A percentile compares a stretch with the other conserved stretches of the same genome.
These are phyloP conservation scores for Agarophyton chilense DNA, from an alignment of 23 red algal genomes.

Conservation along the genomic window DNA sequence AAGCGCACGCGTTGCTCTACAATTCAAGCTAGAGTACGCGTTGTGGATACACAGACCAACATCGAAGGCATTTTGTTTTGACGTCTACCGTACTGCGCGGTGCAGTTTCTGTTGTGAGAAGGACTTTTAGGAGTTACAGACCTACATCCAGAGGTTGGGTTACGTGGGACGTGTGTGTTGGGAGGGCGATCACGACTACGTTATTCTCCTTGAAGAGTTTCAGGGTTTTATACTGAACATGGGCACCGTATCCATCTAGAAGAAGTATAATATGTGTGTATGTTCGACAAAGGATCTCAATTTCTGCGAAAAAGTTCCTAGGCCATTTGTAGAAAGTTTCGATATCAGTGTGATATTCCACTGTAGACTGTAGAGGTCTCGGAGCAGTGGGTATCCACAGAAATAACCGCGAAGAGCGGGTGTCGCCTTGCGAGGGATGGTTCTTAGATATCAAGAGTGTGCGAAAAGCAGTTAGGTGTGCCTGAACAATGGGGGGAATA, in stretches of 20 bases:
- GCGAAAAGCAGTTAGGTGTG: too few relatives aligned
- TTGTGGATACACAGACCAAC: neutral
- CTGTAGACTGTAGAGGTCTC: too few relatives aligned
- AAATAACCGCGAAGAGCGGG: too few relatives aligned
- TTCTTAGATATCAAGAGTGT: too few relatives aligned
- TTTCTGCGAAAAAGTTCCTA: conserved; percentile 37
- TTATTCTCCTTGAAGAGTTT: conserved; percentile 14
- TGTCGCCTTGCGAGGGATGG: too few relatives aligned
- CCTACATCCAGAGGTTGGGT: conserved; percentile 29
- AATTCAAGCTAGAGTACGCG: neutral
- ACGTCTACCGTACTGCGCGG: neutral
- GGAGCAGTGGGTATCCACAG: too few relatives aligned
- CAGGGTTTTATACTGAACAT: conserved; percentile 39
- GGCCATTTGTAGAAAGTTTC: conserved; percentile 37
- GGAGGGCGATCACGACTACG: conserved; percentile 11
- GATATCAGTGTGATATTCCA: too few relatives aligned
- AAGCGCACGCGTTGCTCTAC: too few relatives aligned
- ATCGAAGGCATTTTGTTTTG: neutral
- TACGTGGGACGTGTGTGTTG: conserved; percentile 39
- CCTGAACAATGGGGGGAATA: too few relatives aligned
- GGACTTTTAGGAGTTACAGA: conserved; percentile 18
- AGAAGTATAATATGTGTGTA: neutral
- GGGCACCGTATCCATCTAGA: conserved; percentile 18
- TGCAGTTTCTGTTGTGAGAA: neutral
- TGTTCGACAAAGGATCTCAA: neutral